Conservation (phyloP, 1,284 basidiomycete genomes). For the Trichosporon sp. region DNA sequence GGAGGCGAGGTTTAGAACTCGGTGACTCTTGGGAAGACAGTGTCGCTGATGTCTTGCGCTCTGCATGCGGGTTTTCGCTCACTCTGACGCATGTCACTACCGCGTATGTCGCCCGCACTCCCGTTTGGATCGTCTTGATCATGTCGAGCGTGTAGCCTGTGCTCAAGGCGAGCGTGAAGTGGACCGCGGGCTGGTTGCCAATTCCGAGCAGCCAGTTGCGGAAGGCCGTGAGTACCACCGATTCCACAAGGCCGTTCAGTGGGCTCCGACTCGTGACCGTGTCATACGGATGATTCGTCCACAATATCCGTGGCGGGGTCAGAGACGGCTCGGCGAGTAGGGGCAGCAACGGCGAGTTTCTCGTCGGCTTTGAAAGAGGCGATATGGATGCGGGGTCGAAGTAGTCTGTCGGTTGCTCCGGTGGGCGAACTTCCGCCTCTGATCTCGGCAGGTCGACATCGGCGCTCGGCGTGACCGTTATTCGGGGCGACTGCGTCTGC, state of each 20-base stretch:
- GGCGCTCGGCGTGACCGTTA: no score
- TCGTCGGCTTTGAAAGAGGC: neutral
- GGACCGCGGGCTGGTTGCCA: neutral
- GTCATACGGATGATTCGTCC: constrained; percentile 30
- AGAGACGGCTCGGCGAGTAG: neutral
- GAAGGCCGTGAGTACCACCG: constrained; percentile 14
- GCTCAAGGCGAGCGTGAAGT: constrained; percentile 4
- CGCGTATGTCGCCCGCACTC: neutral
- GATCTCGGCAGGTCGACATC: no score
- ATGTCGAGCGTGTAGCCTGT: neutral
- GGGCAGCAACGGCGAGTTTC: neutral
- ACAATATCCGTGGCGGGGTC: constrained; percentile 12
- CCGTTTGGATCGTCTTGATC: constrained; percentile 10
- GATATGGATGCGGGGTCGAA: neutral
- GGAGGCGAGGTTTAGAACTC: neutral
- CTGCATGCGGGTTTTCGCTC: neutral
- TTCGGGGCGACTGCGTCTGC: neutral
- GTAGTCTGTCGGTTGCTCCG: neutral
- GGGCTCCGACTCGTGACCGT: constrained; percentile 19
- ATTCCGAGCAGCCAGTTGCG: constrained; percentile 30
- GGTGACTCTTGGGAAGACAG: neutral
- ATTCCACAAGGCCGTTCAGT: constrained; percentile 24
- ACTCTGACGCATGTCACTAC: neutral
- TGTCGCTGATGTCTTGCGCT: neutral
- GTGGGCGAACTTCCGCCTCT: neutral